Percentiles rank a stretch among this genome's conserved stretches.
Conservation (phyloP, 805 yeast genomes). For the Allodekkera sacchari region DNA sequence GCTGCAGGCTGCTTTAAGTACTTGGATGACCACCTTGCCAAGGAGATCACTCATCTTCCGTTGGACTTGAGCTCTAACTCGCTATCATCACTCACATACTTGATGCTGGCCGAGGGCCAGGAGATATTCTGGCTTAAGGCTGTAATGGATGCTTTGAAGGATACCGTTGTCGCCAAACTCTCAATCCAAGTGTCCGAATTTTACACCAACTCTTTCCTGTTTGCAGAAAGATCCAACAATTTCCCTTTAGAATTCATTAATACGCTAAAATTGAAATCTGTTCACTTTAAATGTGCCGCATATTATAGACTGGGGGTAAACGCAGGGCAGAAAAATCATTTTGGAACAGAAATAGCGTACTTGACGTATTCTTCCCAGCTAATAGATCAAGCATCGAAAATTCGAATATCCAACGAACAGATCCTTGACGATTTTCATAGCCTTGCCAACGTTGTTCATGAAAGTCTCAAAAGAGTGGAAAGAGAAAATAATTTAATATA, state of each 20-base stretch:
- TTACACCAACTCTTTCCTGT: slow-evolving; percentile 39
- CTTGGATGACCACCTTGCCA: slow-evolving; percentile 19
- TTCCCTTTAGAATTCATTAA: slow-evolving; percentile 49
- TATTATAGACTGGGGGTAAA: slow-evolving; percentile 51
- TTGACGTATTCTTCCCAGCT: slow-evolving; percentile 35
- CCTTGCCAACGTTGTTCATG: slow-evolving; percentile 35
- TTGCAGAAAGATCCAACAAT: slow-evolving; percentile 32
- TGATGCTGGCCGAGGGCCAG: slow-evolving; percentile 80
- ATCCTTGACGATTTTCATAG: slow-evolving; percentile 48
- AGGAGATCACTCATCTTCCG: slow-evolving; percentile 16
- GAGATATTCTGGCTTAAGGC: slow-evolving; percentile 82
- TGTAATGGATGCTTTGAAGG: slow-evolving; percentile 37
- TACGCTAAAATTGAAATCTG: slow-evolving; percentile 48
- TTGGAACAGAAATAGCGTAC: slow-evolving; percentile 66
- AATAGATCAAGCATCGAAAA: slow-evolving; percentile 31
- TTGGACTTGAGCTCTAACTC: slow-evolving; percentile 45
- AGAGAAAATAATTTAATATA: slow-evolving; percentile 79
- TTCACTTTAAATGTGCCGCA: slow-evolving; percentile 67
- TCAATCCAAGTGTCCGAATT: slow-evolving; percentile 54
- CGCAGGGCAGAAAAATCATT: slow-evolving; percentile 39
- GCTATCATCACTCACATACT: slow-evolving; percentile 36
- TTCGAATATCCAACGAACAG: slow-evolving; percentile 31
- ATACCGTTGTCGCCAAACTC: slow-evolving; percentile 54
- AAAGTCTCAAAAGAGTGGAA: slow-evolving; percentile 46
- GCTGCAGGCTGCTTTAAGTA: slow-evolving; percentile 61